Evolutionary conservation across 129 eudicot species (phyloP), one percentile per base, ranked within the genome.

Genomic region (Flaveria sonorensis): DNA sequence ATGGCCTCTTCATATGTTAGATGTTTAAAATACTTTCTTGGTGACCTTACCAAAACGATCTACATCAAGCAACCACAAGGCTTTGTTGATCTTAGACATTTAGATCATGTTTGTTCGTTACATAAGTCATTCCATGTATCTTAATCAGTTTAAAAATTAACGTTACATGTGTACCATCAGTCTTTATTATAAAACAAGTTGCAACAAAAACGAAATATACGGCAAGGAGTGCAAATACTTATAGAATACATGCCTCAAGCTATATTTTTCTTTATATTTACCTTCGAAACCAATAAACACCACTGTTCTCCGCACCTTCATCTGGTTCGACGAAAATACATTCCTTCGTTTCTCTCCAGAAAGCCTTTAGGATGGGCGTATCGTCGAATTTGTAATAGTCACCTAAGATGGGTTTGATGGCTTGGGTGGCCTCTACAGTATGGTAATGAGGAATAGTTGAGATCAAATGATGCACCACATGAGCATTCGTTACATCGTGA

Each of bases 281-380:
- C 60, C 21, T 52, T 4, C 60, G 60, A 6, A 52, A 52, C 60
- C 60, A 52, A 10, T 52, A 52, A 7, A 52, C 60, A 52, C 60
- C 60, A 52, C 60, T 52, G 2, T 52, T 16, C 11, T 52, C 60
- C 23, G 60, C 60, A 52, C 60, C 60, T 52, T 52, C 60, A 52
- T 52, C 60, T 5, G 60, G 60, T 52, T 52, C 60, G 7, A 52
- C 60, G 16, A 4, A 52, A n/a, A 52, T 52, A 8, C 60, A 52
- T n/a, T 52, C 60, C 60, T n/a, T 52, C 2, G 60, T 52, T 52
- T 52, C 60, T n/a, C 60, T 52, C 60, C 60, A 52, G 21, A 52
- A 52, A n/a, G 60, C 60, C 60, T 52, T 52, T n/a, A 52, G 60
- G 60, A 52, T 52, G 5, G 60, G 60, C 9, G 60, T 52, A 52